Conservation (phyloP, 73 alveolate genomes). For the Loxodes magnus region DNA sequence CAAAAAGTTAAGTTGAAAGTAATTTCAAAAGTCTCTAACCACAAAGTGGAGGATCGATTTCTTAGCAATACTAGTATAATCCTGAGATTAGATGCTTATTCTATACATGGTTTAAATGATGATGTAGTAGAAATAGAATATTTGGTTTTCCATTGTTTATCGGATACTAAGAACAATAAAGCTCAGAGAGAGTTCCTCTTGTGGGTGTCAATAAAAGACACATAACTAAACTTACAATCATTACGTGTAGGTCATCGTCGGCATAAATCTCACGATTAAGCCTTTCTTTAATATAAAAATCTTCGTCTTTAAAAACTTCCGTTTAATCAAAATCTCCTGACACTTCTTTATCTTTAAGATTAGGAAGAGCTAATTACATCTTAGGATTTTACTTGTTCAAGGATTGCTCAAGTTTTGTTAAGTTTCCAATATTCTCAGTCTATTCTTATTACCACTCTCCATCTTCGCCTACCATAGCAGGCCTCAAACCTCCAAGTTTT, state of each 20-base stretch:
- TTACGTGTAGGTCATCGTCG: constrained; percentile 91
- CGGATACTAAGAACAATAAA: constrained; percentile 90
- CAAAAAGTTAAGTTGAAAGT: constrained; percentile 69
- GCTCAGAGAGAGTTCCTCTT: constrained; percentile 90
- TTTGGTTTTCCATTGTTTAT: constrained; percentile 83
- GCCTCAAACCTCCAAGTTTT: neutral
- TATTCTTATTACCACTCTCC: too few relatives aligned
- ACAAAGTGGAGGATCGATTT: constrained; percentile 78
- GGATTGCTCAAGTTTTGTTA: constrained; percentile 14
- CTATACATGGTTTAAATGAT: constrained; percentile 91
- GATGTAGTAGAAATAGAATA: constrained; percentile 80
- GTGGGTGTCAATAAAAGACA: constrained; percentile 87
- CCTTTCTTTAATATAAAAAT: constrained; percentile 75
- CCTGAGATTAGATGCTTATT: too few relatives aligned
- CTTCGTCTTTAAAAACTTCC: constrained; percentile 47
- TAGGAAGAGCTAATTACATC: constrained; percentile 22
- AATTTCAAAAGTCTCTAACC: constrained; percentile 90
- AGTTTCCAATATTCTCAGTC: too few relatives aligned
- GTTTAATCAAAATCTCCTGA: constrained; percentile 17
- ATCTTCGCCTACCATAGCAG: constrained; percentile 13
- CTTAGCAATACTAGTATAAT: too few relatives aligned
- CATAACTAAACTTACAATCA: constrained; percentile 62
- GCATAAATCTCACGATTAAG: constrained; percentile 76
- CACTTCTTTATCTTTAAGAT: neutral
- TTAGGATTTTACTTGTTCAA: constrained; percentile 20